Conservation (phyloP, 106 monocot species). For the Allium cepa region DNA sequence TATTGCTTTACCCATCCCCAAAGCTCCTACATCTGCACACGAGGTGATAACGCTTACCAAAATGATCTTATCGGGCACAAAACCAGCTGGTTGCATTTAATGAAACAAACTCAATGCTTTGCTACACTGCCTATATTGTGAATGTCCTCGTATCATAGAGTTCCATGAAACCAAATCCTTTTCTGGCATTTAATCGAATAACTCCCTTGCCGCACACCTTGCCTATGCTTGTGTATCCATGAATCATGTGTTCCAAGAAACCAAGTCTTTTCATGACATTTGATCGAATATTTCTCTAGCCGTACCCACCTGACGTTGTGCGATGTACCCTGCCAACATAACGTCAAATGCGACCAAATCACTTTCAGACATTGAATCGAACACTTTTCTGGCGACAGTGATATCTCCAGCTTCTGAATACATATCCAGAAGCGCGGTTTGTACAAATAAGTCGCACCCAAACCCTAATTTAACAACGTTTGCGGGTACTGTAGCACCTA, state of each 20-base stretch:
- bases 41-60: conserved; percentile 35
- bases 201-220: conserved; percentile 24
- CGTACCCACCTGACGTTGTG: conserved; percentile 5
- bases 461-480: conserved; percentile 25
- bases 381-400: conserved; percentile 17
- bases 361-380: conserved; percentile 29
- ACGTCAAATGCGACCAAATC: conserved; percentile 35
- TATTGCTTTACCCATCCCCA: conserved; percentile 24
- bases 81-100: conserved; percentile 17
- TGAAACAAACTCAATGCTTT: conserved; percentile 38
- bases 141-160: conserved; percentile 44
- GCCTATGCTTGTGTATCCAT: conserved; percentile 22
- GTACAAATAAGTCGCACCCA: conserved; percentile 23
- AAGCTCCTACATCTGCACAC: conserved; percentile 29
- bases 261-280: conserved; percentile 28
- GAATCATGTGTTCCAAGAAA: conserved; percentile 59
- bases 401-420: conserved; percentile 28
- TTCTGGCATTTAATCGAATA: conserved; percentile 24
- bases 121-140: conserved; percentile 13
- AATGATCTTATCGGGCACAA: conserved; percentile 38
- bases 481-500: conserved; percentile 22
- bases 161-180: conserved; percentile 47
- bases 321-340: conserved; percentile 31
- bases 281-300: conserved; percentile 37
- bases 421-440: conserved; percentile 42